Evolutionary conservation across 805 yeast species (phyloP).

Genomic region (Wickerhamia fluorescens): DNA sequence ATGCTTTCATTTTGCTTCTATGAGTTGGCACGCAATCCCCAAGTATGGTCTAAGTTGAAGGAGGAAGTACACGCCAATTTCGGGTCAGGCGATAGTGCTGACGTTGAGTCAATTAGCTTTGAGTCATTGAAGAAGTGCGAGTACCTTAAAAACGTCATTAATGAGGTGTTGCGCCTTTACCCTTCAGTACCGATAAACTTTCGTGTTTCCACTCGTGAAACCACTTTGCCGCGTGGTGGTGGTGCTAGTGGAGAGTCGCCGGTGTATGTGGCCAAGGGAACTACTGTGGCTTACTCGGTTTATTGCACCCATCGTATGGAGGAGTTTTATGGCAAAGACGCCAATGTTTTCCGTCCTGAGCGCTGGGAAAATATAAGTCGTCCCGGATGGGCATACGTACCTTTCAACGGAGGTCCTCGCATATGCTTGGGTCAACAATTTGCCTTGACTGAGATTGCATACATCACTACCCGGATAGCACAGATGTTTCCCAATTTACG

Average conservation of each 20-base stretch:
- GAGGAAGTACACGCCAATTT: conserved; percentile 25
- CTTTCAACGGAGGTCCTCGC: conserved; percentile 33
- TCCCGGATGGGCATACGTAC: conserved; percentile 30
- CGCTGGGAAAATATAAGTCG: conserved; percentile 27
- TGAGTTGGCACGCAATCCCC: conserved; percentile 39
- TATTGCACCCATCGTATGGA: conserved; percentile 14
- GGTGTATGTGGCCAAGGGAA: conserved; percentile 17
- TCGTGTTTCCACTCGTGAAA: conserved; percentile 39
- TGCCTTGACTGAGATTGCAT: conserved; percentile 32
- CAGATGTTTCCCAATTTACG: conserved; percentile 25
- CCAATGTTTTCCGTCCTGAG: conserved; percentile 29
- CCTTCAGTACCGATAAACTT: conserved; percentile 47
- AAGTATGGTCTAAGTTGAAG: conserved; percentile 30
- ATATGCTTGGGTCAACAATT: conserved; percentile 35
- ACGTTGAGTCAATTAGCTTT: conserved; percentile 35
- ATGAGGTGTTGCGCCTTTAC: conserved; percentile 43
- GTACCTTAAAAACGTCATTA: conserved; percentile 40
- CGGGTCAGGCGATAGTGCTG: conserved; percentile 26
- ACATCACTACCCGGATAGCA: conserved; percentile 20
- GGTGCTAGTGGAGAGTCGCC: conserved; percentile 24
- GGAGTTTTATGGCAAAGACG: conserved; percentile 26
- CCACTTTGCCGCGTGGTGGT: conserved; percentile 47
- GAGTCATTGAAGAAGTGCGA: conserved; percentile 44
- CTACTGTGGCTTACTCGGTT: conserved; percentile 12
- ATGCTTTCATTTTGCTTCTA: conserved; percentile 39